These are phyloP conservation scores for Stylonectria norvegica DNA, from an alignment of 2,329 filamentous ascomycete species.

Conservation along the genomic window DNA sequence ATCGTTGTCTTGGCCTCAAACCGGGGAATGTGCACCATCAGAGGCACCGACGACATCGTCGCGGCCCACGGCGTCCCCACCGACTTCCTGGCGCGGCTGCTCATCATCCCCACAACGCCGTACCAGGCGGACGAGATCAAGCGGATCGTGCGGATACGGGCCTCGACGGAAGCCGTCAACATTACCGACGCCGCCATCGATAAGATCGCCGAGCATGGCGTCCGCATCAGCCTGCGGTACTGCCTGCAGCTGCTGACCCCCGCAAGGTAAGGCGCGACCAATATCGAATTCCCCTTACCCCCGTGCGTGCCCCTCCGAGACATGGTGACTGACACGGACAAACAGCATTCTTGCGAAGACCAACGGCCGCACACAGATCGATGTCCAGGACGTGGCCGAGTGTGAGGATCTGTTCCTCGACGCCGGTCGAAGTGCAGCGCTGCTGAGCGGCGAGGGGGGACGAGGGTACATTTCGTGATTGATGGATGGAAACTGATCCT, in stretches of 20 bases:
- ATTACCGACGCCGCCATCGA: constrained; percentile 81
- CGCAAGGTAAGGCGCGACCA: constrained; percentile 56
- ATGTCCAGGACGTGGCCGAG: constrained; percentile 72
- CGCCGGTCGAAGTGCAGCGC: constrained; percentile 70
- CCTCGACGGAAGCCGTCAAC: constrained; percentile 74
- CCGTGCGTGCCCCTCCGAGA: constrained; percentile 25
- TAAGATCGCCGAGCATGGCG: constrained; percentile 82
- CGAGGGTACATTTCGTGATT: constrained; percentile 61
- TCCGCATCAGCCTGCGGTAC: constrained; percentile 86
- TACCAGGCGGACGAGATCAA: constrained; percentile 89
- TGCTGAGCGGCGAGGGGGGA: constrained; percentile 62
- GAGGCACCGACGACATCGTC: constrained; percentile 76
- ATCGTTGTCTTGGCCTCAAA: constrained; percentile 98
- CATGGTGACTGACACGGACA: constrained; percentile 32
- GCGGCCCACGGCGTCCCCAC: constrained; percentile 92
- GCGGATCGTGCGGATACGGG: constrained; percentile 81
- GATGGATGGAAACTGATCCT: too few relatives aligned
- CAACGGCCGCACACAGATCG: constrained; percentile 72
- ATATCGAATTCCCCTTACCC: constrained; percentile 10
- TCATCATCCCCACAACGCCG: constrained; percentile 92
- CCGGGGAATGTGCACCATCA: constrained; percentile 88
- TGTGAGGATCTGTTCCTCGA: constrained; percentile 84
- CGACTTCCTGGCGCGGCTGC: constrained; percentile 86
- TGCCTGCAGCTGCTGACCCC: constrained; percentile 88
- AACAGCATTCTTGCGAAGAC: constrained; percentile 80